Conservation (phyloP, 169 alveolate species). For the Plasmodium vivax region DNA sequence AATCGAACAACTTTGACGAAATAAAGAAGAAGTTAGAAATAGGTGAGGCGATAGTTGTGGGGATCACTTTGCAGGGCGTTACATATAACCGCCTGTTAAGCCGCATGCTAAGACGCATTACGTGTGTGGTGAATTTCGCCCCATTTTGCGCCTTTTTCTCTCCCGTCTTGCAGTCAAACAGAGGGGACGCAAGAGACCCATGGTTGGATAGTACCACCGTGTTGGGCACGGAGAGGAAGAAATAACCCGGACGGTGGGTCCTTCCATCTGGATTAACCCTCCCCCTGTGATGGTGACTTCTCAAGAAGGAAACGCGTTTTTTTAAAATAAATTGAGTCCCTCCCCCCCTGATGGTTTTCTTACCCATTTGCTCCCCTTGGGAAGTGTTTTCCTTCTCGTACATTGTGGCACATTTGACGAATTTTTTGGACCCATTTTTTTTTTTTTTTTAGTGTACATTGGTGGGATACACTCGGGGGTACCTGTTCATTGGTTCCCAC, state of each 20-base stretch:
- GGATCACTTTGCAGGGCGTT: background rate
- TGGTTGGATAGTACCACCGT: constrained; percentile 73
- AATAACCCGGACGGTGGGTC: background rate
- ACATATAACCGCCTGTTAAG: background rate
- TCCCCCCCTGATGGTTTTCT: background rate
- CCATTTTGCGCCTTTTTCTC: background rate
- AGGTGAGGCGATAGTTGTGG: constrained; percentile 4
- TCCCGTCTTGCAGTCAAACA: constrained; percentile 73
- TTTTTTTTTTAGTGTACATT: background rate
- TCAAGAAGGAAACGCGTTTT: background rate
- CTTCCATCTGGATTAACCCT: background rate
- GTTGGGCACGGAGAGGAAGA: background rate
- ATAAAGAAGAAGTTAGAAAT: constrained; percentile 39
- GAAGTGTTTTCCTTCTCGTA: background rate
- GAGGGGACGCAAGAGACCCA: constrained; percentile 83
- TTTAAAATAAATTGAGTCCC: background rate
- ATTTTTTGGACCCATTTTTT: background rate
- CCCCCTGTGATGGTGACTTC: background rate
- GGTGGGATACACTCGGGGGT: background rate
- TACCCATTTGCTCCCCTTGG: background rate
- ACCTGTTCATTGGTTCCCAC: too few relatives aligned
- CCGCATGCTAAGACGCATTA: background rate
- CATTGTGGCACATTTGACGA: background rate
- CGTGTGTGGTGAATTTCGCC: background rate
- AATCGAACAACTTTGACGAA: constrained; percentile 18